A percentile compares a stretch with the other conserved stretches of the same genome.
Evolutionary conservation across 208 protist genomes (phyloP).

Genomic region (Trypanosoma avium): DNA sequence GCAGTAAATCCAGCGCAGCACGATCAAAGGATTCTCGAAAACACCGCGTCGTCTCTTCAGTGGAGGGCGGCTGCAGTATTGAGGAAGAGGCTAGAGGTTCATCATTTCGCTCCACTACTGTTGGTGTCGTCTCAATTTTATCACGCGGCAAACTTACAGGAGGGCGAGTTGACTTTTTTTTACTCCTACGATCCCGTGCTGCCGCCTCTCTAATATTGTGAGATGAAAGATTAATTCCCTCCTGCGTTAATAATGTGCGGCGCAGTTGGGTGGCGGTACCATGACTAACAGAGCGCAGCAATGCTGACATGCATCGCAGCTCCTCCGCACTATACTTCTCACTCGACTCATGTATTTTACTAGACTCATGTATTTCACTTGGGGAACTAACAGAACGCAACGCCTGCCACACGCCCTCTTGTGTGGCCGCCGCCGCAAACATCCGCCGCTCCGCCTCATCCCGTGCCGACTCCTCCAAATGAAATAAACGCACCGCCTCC

Average conservation of each 20-base stretch:
- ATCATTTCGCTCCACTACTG: not conserved
- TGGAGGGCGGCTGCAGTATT: too few species aligned
- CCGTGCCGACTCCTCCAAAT: slow-evolving; percentile 27
- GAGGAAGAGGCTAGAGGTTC: not conserved
- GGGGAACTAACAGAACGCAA: too few species aligned
- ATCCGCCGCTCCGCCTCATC: slow-evolving; percentile 41
- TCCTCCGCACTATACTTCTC: slow-evolving; percentile 36
- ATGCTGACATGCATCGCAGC: slow-evolving; percentile 50
- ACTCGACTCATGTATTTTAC: not conserved
- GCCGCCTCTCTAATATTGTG: slow-evolving; percentile 14
- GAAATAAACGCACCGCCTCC: slow-evolving; percentile 41
- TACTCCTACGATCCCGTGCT: slow-evolving; percentile 20
- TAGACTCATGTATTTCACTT: not conserved
- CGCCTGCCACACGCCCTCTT: slow-evolving; percentile 1
- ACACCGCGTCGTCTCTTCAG: too few species aligned
- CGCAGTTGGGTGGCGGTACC: slow-evolving; percentile 37
- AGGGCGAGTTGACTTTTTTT: slow-evolving; percentile 1
- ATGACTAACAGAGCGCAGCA: slow-evolving; percentile 46
- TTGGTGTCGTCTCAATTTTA: not conserved
- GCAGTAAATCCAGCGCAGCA: slow-evolving; percentile 59
- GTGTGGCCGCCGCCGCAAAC: slow-evolving; percentile 29
- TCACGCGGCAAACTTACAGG: not conserved
- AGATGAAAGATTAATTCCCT: slow-evolving; percentile 29
- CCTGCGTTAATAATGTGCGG: slow-evolving; percentile 21
- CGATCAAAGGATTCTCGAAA: slow-evolving; percentile 44